Evolutionary conservation across 371 early-diverging fungal genomes (phyloP), one percentile per base, ranked within the genome.

Genomic region (Entomophthora muscae): DNA sequence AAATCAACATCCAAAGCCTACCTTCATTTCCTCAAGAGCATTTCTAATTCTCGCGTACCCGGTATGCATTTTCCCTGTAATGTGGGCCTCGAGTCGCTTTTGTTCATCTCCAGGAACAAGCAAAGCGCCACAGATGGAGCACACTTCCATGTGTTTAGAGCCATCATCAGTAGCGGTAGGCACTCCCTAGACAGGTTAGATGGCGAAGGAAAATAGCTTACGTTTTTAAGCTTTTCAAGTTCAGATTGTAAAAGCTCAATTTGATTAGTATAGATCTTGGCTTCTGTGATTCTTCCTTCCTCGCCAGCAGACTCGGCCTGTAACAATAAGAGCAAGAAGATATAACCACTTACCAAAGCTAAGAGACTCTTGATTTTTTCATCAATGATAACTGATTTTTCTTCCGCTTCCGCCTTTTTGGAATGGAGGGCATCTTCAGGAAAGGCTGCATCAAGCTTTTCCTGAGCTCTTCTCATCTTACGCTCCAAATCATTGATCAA

Each of bases 101-200:
- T 85, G 78, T 32, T 85, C 83, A 64, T 89, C 89, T 69, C 88
- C 83, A 59, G 86, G 85, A 57, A 90, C 91, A 65, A 93, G 75
- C 65, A 91, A 83, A 17, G 91, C 90, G 51, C 90, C 91, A 72
- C 93, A 93, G 26, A 91, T 86, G 66, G 85, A 83, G 71, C 93
- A 93, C 53, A 91, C 89, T 66, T 87, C 84, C 80, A 89, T 83
- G 32, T 78, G 76, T 70, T 88, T 88, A 24, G 76, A 75, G 26
- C 77, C 75, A 69, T 84, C 76, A 57, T 70, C 75, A 66, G 67
- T 54, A 55, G 31, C 29, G 23, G 22, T 13, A n/a, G 29, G 61
- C 32, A 58, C 30, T 5, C 17, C 29, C 23, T 23, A 61, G 52
- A 22, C 22, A 32, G 7, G 17, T 17, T 32, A 65, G 51, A 32